Base-by-base conservation (phyloP, 148 eudicot species). In the Agrostemma githago region DNA sequence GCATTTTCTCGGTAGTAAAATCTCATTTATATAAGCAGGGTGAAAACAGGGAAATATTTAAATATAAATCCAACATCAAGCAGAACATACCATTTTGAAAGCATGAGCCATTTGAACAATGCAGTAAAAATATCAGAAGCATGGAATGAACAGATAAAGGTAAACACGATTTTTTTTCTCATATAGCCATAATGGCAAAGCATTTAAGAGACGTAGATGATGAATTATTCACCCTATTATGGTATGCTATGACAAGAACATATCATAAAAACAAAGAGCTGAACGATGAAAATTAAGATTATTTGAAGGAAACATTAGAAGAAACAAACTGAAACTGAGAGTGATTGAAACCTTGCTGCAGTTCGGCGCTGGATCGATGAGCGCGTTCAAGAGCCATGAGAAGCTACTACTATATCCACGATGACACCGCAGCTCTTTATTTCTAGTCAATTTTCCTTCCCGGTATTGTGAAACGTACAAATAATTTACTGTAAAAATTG, bases 371-470 rank as follows among this genome's bases (percentile, higher is more conserved):
- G 43, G 66, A 34, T 61, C 21, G 61, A 43, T 62, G 82, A 75
- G 51, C 62, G 44, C 70, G 70, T 53, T 43, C 51, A 68, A 75
- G 74, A 65, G 82, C 82, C 84, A 82, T 82, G 67, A 78, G 71
- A 72, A 71, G 58, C 58, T 71, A 71, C 61, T 53, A 70, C 20
- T 69, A 39, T 16, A 51, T 46, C 64, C 60, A 78, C 59, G 65
- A 74, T 70, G 34, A 67, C 80, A 73, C 71, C 62, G 68, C 5
- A 41, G 60, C 77, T 21, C 84, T 64, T 71, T 66, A 78, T 72
- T 20, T 78, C 62, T 79, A 44, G 62, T 72, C 51, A 71, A 62
- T 41, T 65, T 46, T 75, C 67, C 41, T 65, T 67, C 66, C 64
- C 37, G 14, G 66, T 59, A 57, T 72, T 59, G 38, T 44, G 76